phyloP scores from a whole-genome alignment of 345 rosid genomes.

The Schrenkiella parvula region DNA sequence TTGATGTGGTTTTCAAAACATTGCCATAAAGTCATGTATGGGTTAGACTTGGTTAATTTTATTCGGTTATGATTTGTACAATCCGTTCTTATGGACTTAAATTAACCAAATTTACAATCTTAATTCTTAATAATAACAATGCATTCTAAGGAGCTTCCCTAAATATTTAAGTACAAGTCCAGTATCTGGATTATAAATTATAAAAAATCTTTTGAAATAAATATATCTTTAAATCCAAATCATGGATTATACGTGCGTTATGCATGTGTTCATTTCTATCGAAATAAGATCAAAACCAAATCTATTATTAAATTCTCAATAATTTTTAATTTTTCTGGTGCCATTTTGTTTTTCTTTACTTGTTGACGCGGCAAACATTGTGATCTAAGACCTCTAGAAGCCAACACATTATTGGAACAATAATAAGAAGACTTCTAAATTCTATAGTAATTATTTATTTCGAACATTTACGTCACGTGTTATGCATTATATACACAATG shows the following conservation, averaged over 20 bases:
- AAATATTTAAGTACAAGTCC: neutral
- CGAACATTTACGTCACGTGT: conserved; percentile 19
- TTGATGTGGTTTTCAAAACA: too few relatives aligned
- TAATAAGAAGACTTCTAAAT: neutral
- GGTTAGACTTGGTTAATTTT: too few relatives aligned
- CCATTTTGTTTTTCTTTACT: neutral
- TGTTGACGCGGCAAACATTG: conserved; percentile 16
- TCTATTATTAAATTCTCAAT: neutral
- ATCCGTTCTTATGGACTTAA: too few relatives aligned
- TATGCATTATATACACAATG: conserved; percentile 7
- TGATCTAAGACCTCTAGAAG: conserved; percentile 16
- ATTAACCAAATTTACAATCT: too few relatives aligned
- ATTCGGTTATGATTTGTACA: too few relatives aligned
- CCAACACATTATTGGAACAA: neutral
- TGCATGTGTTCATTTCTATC: neutral
- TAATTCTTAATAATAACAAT: neutral
- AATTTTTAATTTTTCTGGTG: neutral
- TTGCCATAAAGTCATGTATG: too few relatives aligned
- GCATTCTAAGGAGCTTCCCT: neutral
- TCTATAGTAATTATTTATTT: neutral
- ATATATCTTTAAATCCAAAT: neutral
- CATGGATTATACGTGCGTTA: neutral
- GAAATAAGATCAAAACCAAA: neutral
- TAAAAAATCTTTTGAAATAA: too few relatives aligned
- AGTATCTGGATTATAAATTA: neutral